Conservation (phyloP, 2,329 filamentous ascomycete genomes). For the Apiospora arundinis region DNA sequence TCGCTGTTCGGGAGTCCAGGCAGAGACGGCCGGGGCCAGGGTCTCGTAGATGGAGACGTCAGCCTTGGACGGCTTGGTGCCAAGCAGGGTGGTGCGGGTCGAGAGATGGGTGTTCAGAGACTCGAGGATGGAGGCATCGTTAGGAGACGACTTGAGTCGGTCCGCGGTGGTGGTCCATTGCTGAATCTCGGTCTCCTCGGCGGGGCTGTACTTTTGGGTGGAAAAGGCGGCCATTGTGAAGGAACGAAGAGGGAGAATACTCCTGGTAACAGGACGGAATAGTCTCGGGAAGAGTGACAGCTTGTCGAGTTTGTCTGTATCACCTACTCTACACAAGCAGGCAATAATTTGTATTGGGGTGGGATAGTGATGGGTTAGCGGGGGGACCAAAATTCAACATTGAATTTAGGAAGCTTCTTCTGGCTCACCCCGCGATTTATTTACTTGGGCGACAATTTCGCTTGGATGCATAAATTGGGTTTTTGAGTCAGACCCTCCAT, state of each 20-base stretch:
- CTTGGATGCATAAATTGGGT: not conserved
- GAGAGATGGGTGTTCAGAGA: slow-evolving; percentile 87
- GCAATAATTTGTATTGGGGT: slow-evolving; percentile 14
- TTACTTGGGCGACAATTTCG: not conserved
- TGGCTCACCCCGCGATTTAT: slow-evolving; percentile 17
- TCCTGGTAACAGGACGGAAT: slow-evolving; percentile 44
- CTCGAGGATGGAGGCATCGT: slow-evolving; percentile 73
- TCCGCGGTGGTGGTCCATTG: slow-evolving; percentile 85
- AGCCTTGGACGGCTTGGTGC: slow-evolving; percentile 86
- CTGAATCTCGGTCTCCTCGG: slow-evolving; percentile 85
- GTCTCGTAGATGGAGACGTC: slow-evolving; percentile 84
- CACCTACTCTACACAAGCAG: slow-evolving; percentile 20
- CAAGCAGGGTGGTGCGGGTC: slow-evolving; percentile 86
- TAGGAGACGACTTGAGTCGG: slow-evolving; percentile 67
- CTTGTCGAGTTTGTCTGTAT: slow-evolving; percentile 19
- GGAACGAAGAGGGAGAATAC: slow-evolving; percentile 44
- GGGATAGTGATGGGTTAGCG: slow-evolving; percentile 20
- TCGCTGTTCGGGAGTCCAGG: slow-evolving; percentile 84
- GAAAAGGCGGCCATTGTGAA: slow-evolving; percentile 72
- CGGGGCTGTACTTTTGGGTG: slow-evolving; percentile 72
- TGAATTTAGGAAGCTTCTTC: slow-evolving; percentile 9
- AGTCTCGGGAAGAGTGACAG: slow-evolving; percentile 47
- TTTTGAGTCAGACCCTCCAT: not conserved
- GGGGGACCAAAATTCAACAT: not conserved
- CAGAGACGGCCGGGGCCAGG: slow-evolving; percentile 76